Conservation (phyloP, 768 basidiomycete species). For the Candolleomyces aberdarensis region DNA sequence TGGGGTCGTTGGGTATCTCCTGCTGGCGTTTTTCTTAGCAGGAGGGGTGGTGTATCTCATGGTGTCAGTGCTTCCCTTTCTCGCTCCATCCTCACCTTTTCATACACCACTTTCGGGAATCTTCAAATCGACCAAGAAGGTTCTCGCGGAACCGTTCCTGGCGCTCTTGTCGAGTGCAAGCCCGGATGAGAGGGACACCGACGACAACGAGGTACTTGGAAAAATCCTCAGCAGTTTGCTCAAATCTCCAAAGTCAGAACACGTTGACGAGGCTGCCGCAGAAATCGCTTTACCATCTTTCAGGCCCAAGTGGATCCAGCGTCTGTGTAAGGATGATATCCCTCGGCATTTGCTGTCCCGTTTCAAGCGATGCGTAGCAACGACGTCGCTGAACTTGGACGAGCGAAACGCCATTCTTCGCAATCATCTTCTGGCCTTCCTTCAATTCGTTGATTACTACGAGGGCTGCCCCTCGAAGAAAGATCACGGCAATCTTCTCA, state of each 20-base stretch:
- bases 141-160: too few relatives aligned
- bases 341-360: background rate
- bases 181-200: too few relatives aligned
- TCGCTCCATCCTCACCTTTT: background rate
- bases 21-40: background rate
- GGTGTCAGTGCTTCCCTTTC: background rate
- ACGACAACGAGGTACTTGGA: too few relatives aligned
- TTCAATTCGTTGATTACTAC: background rate
- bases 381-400: background rate
- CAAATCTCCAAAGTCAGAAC: background rate
- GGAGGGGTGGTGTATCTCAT: background rate
- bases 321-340: background rate
- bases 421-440: background rate
- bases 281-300: background rate
- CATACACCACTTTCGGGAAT: background rate
- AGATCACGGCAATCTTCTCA: too few relatives aligned
- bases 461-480: background rate
- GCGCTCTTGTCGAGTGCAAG: too few relatives aligned
- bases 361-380: background rate
- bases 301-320: background rate
- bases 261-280: constrained; percentile 1
- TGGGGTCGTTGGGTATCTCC: background rate
- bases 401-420: background rate
- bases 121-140: too few relatives aligned
- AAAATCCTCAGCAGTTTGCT: background rate